Conservation (phyloP, 139 green algal species). For the Astrephomene gubernaculifera region DNA sequence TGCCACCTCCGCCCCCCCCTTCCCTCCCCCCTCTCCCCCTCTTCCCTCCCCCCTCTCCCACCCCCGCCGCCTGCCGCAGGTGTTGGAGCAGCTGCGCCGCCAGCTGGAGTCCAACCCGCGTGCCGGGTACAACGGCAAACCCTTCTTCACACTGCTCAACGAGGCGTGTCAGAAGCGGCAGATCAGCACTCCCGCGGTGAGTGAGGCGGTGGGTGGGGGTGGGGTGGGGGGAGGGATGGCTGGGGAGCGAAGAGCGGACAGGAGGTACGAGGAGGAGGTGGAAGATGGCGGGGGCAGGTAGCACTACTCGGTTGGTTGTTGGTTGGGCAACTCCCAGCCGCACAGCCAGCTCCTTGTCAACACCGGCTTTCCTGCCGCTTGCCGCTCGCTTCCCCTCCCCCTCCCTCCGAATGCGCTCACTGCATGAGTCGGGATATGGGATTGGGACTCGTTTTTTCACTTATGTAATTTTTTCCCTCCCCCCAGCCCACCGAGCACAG, state of each 20-base stretch:
- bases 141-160: conserved; percentile 11
- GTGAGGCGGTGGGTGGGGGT: not conserved
- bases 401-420: not conserved
- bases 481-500: not conserved
- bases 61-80: no score
- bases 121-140: no score
- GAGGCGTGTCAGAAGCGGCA: conserved; percentile 17
- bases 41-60: no score
- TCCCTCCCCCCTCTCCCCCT: no score
- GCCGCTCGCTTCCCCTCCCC: not conserved
- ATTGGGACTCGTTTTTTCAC: not conserved
- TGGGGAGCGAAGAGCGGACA: not conserved
- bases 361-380: not conserved
- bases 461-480: not conserved
- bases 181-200: no score
- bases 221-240: not conserved
- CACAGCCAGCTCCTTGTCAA: not conserved
- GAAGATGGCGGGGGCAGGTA: not conserved
- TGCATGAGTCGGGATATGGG: not conserved
- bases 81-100: no score
- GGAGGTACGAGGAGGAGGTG: not conserved
- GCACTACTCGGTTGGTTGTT: not conserved
- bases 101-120: no score
- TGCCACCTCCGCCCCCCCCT: no score
- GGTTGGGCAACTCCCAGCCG: not conserved